Percentiles rank a stretch among this genome's conserved stretches.
These are phyloP conservation scores for Euphorbia schlechtendalii DNA, from an alignment of 441 rosid species.

Conservation along the genomic window DNA sequence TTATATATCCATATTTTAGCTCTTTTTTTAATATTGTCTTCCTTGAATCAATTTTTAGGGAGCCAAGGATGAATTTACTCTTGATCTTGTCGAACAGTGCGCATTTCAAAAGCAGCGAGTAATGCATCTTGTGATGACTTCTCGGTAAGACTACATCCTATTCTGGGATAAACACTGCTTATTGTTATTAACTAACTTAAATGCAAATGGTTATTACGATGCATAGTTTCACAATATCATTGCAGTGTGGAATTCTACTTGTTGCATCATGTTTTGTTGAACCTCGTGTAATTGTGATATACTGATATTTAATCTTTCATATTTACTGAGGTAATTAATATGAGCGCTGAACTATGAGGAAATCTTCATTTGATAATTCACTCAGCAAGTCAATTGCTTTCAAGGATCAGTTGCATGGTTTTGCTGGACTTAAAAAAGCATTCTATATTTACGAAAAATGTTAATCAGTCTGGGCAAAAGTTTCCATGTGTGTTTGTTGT, in stretches of 20 bases:
- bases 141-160: slow-evolving; percentile 44
- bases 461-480: neutral
- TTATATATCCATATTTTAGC: slow-evolving; percentile 11
- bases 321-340: neutral
- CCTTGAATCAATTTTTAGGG: slow-evolving; percentile 37
- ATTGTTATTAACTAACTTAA: neutral
- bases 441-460: neutral
- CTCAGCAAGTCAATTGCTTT: neutral
- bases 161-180: neutral
- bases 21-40: slow-evolving; percentile 6
- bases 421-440: neutral
- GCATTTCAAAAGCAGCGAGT: slow-evolving; percentile 96
- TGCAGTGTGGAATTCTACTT: neutral
- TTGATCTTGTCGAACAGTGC: slow-evolving; percentile 98
- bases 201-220: neutral
- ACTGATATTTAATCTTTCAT: neutral
- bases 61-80: slow-evolving; percentile 86
- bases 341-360: too few relatives aligned
- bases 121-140: slow-evolving; percentile 91
- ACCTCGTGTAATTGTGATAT: neutral
- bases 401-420: neutral
- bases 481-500: neutral
- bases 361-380: neutral
- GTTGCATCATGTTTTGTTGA: neutral
- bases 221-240: neutral